A percentile compares a stretch with the other conserved stretches of the same genome.
Evolutionary conservation across 768 basidiomycete genomes (phyloP).

Genomic region (Suillus placidus): DNA sequence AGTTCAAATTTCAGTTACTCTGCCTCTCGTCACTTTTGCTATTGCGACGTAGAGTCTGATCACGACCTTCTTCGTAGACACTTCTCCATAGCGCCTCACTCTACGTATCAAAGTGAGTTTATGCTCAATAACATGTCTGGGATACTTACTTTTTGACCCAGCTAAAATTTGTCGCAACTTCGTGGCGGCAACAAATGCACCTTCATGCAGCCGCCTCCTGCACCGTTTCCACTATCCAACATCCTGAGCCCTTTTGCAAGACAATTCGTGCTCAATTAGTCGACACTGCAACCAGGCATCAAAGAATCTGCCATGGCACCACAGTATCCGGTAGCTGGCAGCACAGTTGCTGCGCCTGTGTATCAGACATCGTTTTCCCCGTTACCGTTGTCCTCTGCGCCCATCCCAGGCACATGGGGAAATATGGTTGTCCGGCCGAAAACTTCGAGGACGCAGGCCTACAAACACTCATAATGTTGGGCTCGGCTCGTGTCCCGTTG

Average conservation of each 20-base stretch:
- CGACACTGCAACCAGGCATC: slow-evolving; percentile 19
- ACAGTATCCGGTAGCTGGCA: background rate
- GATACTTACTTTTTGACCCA: slow-evolving; percentile 19
- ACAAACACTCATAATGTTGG: slow-evolving; percentile 44
- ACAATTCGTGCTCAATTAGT: slow-evolving; percentile 21
- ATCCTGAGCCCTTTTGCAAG: slow-evolving; percentile 20
- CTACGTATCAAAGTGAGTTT: slow-evolving; percentile 37
- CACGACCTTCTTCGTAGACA: background rate
- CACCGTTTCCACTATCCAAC: slow-evolving; percentile 16
- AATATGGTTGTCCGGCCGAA: slow-evolving; percentile 19
- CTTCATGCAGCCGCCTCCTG: slow-evolving; percentile 36
- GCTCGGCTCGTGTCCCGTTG: slow-evolving; percentile 47
- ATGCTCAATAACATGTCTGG: background rate
- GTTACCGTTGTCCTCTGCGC: background rate
- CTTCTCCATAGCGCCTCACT: slow-evolving; percentile 18
- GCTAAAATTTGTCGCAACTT: slow-evolving; percentile 43
- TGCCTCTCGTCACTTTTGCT: slow-evolving; percentile 1
- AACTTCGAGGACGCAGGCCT: slow-evolving; percentile 41
- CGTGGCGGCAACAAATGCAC: slow-evolving; percentile 36
- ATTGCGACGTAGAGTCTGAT: background rate
- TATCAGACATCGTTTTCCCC: background rate
- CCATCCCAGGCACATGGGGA: background rate
- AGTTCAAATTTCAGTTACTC: slow-evolving; percentile 6
- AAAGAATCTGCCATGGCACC: slow-evolving; percentile 16
- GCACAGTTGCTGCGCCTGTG: slow-evolving; percentile 11